Percentiles rank a stretch among this genome's conserved stretches.
These are phyloP conservation scores for Lactifluus piperatus DNA, from an alignment of 768 basidiomycete genomes.

Conservation along the genomic window DNA sequence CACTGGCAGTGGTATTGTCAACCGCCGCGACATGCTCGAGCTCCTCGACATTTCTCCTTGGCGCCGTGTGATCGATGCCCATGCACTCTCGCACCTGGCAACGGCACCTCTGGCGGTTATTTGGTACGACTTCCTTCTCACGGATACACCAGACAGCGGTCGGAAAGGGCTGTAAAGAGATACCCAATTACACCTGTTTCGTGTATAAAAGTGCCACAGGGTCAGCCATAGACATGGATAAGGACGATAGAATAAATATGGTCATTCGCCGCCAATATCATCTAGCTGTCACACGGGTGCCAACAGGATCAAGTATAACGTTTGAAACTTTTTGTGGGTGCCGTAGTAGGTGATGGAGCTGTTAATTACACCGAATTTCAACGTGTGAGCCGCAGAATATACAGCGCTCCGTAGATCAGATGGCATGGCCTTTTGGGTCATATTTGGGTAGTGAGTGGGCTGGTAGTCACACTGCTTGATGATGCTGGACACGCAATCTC, in stretches of 20 bases:
- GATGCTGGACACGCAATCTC: background rate
- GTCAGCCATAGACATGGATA: background rate
- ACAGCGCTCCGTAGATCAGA: slow-evolving; percentile 3
- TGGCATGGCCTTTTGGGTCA: background rate
- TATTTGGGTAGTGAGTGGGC: background rate
- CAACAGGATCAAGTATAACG: background rate
- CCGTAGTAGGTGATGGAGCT: background rate
- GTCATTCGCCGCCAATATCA: too few species aligned
- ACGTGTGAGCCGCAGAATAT: background rate
- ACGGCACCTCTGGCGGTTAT: slow-evolving; percentile 68
- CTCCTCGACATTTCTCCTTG: slow-evolving; percentile 87
- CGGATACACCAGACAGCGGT: slow-evolving; percentile 61
- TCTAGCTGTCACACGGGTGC: too few species aligned
- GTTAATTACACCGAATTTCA: background rate
- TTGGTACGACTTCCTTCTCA: slow-evolving; percentile 79
- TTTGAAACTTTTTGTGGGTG: background rate
- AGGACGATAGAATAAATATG: background rate
- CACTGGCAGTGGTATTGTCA: slow-evolving; percentile 56
- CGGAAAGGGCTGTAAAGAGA: slow-evolving; percentile 40
- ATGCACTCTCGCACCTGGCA: slow-evolving; percentile 85
- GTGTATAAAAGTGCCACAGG: background rate
- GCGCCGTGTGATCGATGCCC: slow-evolving; percentile 73
- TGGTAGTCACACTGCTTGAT: background rate
- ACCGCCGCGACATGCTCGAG: slow-evolving; percentile 74
- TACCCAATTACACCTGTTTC: background rate